A percentile compares a stretch with the other conserved stretches of the same genome.
phyloP scores from a whole-genome alignment of 2,329 filamentous ascomycete genomes.

The Phoma herbarum region DNA sequence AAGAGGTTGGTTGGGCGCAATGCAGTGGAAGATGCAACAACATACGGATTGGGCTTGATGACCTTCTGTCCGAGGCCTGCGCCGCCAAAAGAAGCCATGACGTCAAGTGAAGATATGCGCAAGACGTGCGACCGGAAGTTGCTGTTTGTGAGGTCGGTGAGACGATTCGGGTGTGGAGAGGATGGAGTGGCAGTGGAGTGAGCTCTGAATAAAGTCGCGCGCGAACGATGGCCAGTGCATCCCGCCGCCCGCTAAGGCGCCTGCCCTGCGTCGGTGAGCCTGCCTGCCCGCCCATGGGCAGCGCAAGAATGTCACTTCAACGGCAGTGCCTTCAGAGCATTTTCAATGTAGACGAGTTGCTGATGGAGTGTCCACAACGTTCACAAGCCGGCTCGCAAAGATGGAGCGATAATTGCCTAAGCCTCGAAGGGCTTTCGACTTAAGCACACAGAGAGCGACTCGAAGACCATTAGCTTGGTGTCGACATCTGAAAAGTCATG shows the following conservation, averaged over 20 bases:
- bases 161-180: neutral
- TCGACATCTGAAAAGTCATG: neutral
- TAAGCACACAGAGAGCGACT: neutral
- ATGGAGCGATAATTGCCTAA: neutral
- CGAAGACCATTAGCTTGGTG: too few relatives aligned
- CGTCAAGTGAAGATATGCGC: neutral
- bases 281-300: neutral
- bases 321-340: neutral
- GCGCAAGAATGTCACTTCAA: neutral
- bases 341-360: neutral
- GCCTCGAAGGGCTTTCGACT: neutral
- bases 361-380: neutral
- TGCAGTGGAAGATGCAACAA: slow-evolving; percentile 30
- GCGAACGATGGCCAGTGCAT: slow-evolving; percentile 17
- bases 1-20: slow-evolving; percentile 13
- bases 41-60: slow-evolving; percentile 75
- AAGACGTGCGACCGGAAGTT: neutral
- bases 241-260: slow-evolving; percentile 3
- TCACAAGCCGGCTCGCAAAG: neutral
- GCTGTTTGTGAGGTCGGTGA: neutral
- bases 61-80: slow-evolving; percentile 72
- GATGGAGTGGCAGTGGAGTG: slow-evolving; percentile 31
- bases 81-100: slow-evolving; percentile 64
- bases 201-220: slow-evolving; percentile 35
- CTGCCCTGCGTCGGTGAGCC: neutral